A percentile compares a stretch with the other conserved stretches of the same genome.
These are phyloP conservation scores for Aspergillus latus DNA, from an alignment of 2,329 filamentous ascomycete species.

Conservation along the genomic window DNA sequence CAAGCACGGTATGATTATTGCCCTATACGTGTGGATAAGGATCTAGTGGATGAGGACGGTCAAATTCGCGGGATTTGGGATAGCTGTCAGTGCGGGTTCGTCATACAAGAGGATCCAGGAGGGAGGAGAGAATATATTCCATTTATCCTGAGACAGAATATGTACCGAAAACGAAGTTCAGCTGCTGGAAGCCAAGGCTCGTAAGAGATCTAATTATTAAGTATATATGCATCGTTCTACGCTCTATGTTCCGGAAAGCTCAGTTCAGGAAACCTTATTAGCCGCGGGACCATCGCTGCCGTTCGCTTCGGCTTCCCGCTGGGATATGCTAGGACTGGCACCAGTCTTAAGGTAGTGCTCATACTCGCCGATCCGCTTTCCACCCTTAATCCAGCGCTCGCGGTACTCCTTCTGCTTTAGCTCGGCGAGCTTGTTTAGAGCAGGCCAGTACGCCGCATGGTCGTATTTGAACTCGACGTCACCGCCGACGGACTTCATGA, in stretches of 20 bases:
- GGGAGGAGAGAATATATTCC: neutral
- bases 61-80: too few relatives aligned
- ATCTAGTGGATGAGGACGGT: too few relatives aligned
- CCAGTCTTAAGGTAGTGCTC: conserved; percentile 86
- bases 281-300: neutral
- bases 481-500: conserved; percentile 77
- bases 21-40: too few relatives aligned
- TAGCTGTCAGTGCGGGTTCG: too few relatives aligned
- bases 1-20: too few relatives aligned
- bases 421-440: conserved; percentile 69
- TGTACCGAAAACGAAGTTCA: neutral
- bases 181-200: neutral
- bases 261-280: neutral
- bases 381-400: conserved; percentile 74
- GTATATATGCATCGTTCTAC: neutral
- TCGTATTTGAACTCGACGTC: conserved; percentile 89
- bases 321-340: conserved; percentile 39
- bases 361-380: conserved; percentile 78
- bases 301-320: conserved; percentile 23
- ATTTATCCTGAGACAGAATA: neutral
- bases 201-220: neutral
- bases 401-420: conserved; percentile 63
- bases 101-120: neutral
- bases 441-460: conserved; percentile 85
- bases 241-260: neutral